Conservation (phyloP, 2,329 filamentous ascomycete genomes). For the Cladobotryum mycophilum region DNA sequence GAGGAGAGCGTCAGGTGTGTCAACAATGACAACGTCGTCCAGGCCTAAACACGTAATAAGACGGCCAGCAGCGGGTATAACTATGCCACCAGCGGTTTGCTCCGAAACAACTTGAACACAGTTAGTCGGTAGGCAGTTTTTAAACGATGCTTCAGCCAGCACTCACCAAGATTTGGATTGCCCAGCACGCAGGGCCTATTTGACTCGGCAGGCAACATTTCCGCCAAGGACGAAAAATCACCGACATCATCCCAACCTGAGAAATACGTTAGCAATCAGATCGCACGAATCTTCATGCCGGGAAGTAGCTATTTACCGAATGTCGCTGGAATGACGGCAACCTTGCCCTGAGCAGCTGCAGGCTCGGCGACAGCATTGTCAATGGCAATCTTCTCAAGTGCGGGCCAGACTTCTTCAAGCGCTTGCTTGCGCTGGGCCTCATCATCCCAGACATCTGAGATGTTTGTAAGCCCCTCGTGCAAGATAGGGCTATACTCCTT, state of each 20-base stretch:
- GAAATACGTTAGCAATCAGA: background rate
- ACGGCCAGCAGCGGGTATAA: conserved; percentile 20
- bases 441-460: conserved; percentile 20
- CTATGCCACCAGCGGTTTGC: conserved; percentile 21
- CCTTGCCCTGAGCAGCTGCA: conserved; percentile 20
- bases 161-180: conserved; percentile 18
- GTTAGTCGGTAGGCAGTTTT: background rate
- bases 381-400: conserved; percentile 20
- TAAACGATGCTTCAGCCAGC: background rate
- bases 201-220: conserved; percentile 21
- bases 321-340: conserved; percentile 21
- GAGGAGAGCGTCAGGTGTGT: conserved; percentile 22
- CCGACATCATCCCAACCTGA: conserved; percentile 22
- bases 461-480: conserved; percentile 16
- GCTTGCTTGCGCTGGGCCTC: conserved; percentile 15
- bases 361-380: conserved; percentile 23
- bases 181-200: conserved; percentile 19
- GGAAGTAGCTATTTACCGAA: conserved; percentile 14
- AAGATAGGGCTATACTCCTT: conserved; percentile 20
- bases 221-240: conserved; percentile 21
- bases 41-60: conserved; percentile 21
- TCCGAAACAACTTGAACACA: conserved; percentile 17
- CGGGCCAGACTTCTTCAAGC: conserved; percentile 20
- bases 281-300: background rate
- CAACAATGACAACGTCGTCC: conserved; percentile 22